Base-by-base conservation (phyloP, 1,284 basidiomycete genomes). In the Ustilago xerochloae region DNA sequence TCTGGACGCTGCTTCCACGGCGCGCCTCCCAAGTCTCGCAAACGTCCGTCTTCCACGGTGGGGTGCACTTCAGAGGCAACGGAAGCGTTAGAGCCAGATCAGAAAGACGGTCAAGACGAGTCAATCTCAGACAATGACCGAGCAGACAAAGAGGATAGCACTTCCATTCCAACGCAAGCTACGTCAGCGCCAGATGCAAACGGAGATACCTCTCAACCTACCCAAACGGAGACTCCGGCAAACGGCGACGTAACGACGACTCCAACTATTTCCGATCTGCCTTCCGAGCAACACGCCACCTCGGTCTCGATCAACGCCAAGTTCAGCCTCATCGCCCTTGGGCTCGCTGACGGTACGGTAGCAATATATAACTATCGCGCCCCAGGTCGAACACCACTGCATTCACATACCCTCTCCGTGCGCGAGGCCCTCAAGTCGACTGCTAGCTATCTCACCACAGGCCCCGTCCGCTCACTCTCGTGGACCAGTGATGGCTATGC, bases 401-500 rank as follows among this genome's bases (percentile, higher is more conserved):
- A 67, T 18, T 84, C 83, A 4, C 85, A 85, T 45, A 62, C 65
- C 10, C 70, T 85, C 18, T 78, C 78, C 10, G 65, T 86, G 4
- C 74, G 82, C 8, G 47, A 77, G 2, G 73, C 83, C 2, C 72
- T 85, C 38, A 81, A 77, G n/a, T 79, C 84, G 6, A 85, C 85
- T 0, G 79, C 83, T 1, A 75, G 71, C 52, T 83, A 78, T 41
- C 78, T 84, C 18, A 73, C 55, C 6, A 90, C 90, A 1, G 95
- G 95, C 0, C 84, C 88, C n/a, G 91, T 97, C 2, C 89, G 86
- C 46, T 86, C 89, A 13, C 87, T 97, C 84, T 43, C 61, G 6
- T 81, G 75, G 78, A 78, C 81, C n/a, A 93, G 95, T 91, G 97
- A 99, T 85, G 97, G 96, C 1, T 94, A 97, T 85, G 93, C 93